Evolutionary conservation across 2,329 filamentous ascomycete genomes (phyloP), one percentile per base, ranked within the genome.

Genomic region (Zymoseptoria brevis): DNA sequence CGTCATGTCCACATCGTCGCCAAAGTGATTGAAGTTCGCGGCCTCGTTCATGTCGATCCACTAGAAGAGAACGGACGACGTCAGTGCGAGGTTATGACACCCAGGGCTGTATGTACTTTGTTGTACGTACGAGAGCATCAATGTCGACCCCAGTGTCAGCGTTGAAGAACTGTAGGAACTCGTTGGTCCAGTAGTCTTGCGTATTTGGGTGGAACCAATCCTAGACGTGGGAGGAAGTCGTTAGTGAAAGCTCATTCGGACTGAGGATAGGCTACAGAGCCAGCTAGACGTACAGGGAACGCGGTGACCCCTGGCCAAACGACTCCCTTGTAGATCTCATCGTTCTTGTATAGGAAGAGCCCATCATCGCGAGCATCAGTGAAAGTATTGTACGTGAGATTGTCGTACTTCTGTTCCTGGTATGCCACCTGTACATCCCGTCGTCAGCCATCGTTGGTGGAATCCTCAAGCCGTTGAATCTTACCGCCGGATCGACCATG

Each of bases 181-280:
- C 82, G 5, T 69, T 77, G 63, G 83, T 84, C 88, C 88, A 92
- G 73, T 84, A 93, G 1, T 75, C 67, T 52, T 84, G 79, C 1
- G 83, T 82, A 52, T 83, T 83, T 7, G 80, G 78, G 19, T 84
- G 76, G 69, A 91, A 90, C 88, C 88, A 93, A 71, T 93, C 89
- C 35, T 45, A 45, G 13, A 45, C 13, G 35, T 29, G 2, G n/a
- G 35, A n/a, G 16, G 35, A 6, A 13, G 4, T 6, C 16, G 16
- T 45, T n/a, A 45, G 35, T 4, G 7, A n/a, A 45, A 7, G 35
- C 16, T n/a, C 35, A 6, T 2, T n/a, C 16, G 35, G 7, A n/a
- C 7, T n/a, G 35, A 45, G 4, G 13, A 45, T 16, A 6, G 4
- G 35, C 35, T 6, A 4, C 26, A n/a, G 4, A 45, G 35, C 35